phyloP scores from a whole-genome alignment of 1,139 yeast genomes.

The Lodderomyces jiufengensis region DNA sequence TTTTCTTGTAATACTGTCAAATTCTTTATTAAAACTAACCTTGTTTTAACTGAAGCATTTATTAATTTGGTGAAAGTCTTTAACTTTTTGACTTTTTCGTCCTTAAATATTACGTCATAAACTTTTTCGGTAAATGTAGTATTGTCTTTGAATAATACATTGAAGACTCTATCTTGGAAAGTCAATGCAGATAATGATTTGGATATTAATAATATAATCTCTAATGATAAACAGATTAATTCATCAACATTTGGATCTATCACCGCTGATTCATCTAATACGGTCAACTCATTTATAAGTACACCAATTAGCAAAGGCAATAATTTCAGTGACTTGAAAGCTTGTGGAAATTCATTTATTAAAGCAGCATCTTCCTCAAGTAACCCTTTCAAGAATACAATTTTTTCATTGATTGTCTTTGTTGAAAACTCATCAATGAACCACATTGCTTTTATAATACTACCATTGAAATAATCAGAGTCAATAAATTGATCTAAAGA shows the following conservation, averaged over 20 bases:
- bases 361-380: conserved; percentile 35
- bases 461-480: conserved; percentile 68
- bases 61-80: conserved; percentile 39
- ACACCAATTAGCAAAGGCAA: conserved; percentile 63
- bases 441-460: conserved; percentile 76
- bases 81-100: conserved; percentile 34
- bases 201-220: conserved; percentile 64
- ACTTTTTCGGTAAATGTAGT: conserved; percentile 67
- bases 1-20: conserved; percentile 50
- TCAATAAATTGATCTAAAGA: conserved; percentile 50
- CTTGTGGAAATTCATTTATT: conserved; percentile 66
- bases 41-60: conserved; percentile 30
- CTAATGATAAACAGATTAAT: conserved; percentile 52
- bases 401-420: conserved; percentile 63
- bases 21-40: conserved; percentile 51
- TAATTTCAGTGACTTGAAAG: conserved; percentile 67
- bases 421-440: conserved; percentile 84
- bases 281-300: conserved; percentile 31
- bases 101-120: conserved; percentile 31
- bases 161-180: conserved; percentile 67
- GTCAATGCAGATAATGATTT: conserved; percentile 66
- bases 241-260: conserved; percentile 22
- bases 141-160: conserved; percentile 27
- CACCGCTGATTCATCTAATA: conserved; percentile 15
- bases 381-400: conserved; percentile 66